Base-by-base conservation (phyloP, 345 rosid species). In the Rhizophora apiculata region DNA sequence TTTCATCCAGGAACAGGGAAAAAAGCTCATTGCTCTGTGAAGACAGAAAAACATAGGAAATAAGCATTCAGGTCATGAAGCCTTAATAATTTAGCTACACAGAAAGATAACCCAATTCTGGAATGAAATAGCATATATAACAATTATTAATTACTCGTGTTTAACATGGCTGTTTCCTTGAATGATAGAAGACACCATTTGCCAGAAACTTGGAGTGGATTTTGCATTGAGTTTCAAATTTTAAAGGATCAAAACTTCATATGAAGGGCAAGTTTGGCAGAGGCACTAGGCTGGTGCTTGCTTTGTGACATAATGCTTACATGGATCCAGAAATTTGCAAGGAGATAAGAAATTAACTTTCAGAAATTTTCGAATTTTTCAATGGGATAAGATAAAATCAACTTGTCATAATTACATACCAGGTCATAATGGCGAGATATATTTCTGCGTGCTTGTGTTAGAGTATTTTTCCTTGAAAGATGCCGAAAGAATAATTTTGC, bases 401-500 rank as follows among this genome's bases (percentile, higher is more conserved):
- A 66, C 66, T 24, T 15, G 26, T n/a, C 10, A 13, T 18, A 32
- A 11, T 30, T 30, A 39, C 68, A 20, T 85, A 91, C 98, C 91
- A 94, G 81, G 84, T 94, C 97, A 76, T 91, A 94, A 77, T 91
- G 97, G 22, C 85, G 89, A 68, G 98, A 91, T 65, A 88, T 85
- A 58, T 94, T 94, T 76, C 98, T 78, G 19, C 97, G 91, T 78
- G 98, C 95, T 84, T 94, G 98, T 52, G 92, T 91, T 22, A 91
- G 80, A 19, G 91, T 88, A 74, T 91, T 94, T 67, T 83, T 86
- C 69, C 98, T 85, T 20, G 85, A 84, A 21, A 86, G 83, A 79
- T 91, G 98, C 78, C 73, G 88, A 37, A 85, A 69, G 79, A 89
- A 94, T 63, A 86, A 86, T 74, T 89, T 89, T 63, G 96, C 90